Conservation (phyloP, 257 asterid species). For the Solanum pennellii region DNA sequence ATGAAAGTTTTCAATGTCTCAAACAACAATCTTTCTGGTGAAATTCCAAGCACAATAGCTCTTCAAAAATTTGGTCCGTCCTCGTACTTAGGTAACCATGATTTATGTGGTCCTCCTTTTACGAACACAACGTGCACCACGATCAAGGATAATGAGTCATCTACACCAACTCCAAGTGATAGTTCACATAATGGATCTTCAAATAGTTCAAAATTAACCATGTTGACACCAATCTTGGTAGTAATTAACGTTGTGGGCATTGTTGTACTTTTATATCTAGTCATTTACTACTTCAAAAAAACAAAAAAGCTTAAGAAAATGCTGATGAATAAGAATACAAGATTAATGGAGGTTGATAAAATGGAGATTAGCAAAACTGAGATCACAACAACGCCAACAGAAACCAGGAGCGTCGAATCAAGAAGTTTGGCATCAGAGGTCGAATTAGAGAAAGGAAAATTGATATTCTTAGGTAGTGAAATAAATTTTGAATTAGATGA, state of each 20-base stretch:
- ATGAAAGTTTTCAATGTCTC: slow-evolving; percentile 45
- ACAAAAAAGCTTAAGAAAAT: slow-evolving; percentile 31
- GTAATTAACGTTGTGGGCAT: slow-evolving; percentile 13
- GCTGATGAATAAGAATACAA: slow-evolving; percentile 11
- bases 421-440: slow-evolving; percentile 7
- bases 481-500: slow-evolving; percentile 46
- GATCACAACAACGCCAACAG: slow-evolving; percentile 9
- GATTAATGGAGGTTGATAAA: not conserved
- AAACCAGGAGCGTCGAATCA: slow-evolving; percentile 1
- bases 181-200: not conserved
- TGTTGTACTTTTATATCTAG: slow-evolving; percentile 27
- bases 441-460: slow-evolving; percentile 31
- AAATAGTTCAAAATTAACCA: not conserved
- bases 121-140: slow-evolving; percentile 6
- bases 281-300: slow-evolving; percentile 41
- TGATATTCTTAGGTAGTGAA: slow-evolving; percentile 30
- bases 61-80: slow-evolving; percentile 21
- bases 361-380: not conserved
- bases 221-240: not conserved
- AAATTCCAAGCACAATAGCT: slow-evolving; percentile 35
- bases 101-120: slow-evolving; percentile 20
- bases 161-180: not conserved
- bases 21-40: slow-evolving; percentile 42
- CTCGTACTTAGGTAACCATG: slow-evolving; percentile 27
- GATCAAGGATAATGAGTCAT: not conserved